Evolutionary conservation across 805 yeast species (phyloP), one percentile per base, ranked within the genome.

Genomic region (Ogataea chonburiensis): DNA sequence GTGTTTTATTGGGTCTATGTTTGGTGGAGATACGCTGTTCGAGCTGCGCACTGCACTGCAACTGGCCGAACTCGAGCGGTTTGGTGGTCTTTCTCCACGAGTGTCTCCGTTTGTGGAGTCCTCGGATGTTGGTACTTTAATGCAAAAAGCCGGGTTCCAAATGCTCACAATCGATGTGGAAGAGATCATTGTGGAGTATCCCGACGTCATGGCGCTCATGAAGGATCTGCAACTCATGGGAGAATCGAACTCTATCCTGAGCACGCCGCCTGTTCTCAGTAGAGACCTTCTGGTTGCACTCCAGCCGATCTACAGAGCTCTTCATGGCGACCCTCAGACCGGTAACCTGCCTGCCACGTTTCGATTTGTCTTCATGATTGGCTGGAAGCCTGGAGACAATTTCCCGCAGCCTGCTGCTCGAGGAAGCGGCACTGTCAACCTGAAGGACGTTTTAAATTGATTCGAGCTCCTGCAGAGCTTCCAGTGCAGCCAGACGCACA

Each of bases 11-110:
- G 94, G 85, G 2, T 74, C 87, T 15, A 73, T 86, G 71, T 74
- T 84, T 47, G 93, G 91, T 14, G 91, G 89, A 8, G 95, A 86
- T 53, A 81, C 94, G 2, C 60, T 86, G n/a, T 86, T 77, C 52
- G 95, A 86, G 57, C 67, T 86, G 42, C 70, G 95, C 31, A 82
- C 95, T 0, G 68, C 88, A 3, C 63, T 86, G 28, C 95, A 86
- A 58, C 63, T 86, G 38, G 94, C 95, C 0, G 95, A 86, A 52
- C 63, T 79, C 63, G 95, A 86, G 53, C 67, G 94, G 33, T 66
- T 61, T 29, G 93, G 94, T 7, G 88, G 95, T 2, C 69, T 86
- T 41, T 73, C 91, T 1, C 93, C 95, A 1, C 65, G 95, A 24
- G 74, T 86, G 4, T 80, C 89, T 5, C 95, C 95, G 1, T 67